Evolutionary conservation across 768 basidiomycete genomes (phyloP).

Genomic region (Candolleomyces eurysporus): DNA sequence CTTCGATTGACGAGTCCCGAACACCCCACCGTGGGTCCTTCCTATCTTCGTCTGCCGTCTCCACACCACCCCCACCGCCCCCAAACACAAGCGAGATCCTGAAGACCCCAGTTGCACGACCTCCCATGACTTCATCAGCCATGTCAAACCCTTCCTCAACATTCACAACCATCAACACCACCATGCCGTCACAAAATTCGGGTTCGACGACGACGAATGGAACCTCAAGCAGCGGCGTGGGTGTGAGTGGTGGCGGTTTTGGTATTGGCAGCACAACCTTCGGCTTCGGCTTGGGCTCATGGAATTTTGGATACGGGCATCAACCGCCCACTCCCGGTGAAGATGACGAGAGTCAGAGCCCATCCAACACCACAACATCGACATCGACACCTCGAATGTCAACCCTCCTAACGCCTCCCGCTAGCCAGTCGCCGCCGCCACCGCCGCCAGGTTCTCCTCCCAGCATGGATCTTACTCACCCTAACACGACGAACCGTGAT

Average conservation of each 20-base stretch:
- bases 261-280: not conserved
- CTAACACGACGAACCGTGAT: not conserved
- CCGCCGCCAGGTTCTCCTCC: not conserved
- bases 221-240: not conserved
- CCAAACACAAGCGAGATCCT: not conserved
- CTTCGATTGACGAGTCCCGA: slow-evolving; percentile 61
- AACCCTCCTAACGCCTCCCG: slow-evolving; percentile 8
- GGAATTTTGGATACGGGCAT: slow-evolving; percentile 41
- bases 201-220: not conserved
- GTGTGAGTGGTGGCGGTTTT: not conserved
- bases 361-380: not conserved
- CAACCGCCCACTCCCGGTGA: slow-evolving; percentile 24
- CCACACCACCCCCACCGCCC: not conserved
- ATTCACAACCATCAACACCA: not conserved
- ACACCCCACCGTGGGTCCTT: slow-evolving; percentile 13
- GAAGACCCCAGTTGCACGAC: not conserved
- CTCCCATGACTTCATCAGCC: not conserved
- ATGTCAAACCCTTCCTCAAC: not conserved
- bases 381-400: slow-evolving; percentile 15
- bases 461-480: not conserved
- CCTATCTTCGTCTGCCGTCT: slow-evolving; percentile 14
- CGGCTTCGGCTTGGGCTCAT: slow-evolving; percentile 18
- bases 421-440: not conserved
- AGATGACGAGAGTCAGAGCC: not conserved
- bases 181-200: not conserved